A percentile compares a stretch with the other conserved stretches of the same genome.
These are phyloP conservation scores for Cercophora sp. DNA, from an alignment of 495 filamentous ascomycete genomes.

Conservation along the genomic window DNA sequence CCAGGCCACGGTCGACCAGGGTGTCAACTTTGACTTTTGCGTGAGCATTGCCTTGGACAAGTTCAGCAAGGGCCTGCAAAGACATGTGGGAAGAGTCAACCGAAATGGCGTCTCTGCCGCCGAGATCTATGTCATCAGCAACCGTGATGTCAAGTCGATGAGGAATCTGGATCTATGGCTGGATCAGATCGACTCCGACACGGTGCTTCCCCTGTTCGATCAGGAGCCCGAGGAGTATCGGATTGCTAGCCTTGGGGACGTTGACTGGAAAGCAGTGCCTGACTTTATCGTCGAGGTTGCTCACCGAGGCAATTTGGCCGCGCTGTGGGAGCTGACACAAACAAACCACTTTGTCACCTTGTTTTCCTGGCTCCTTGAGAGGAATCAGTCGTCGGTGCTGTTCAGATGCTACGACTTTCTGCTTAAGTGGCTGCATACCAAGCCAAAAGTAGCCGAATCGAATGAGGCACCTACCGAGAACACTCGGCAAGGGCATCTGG, in stretches of 20 bases:
- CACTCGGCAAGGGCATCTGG: background rate
- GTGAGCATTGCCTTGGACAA: constrained; percentile 46
- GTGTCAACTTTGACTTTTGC: constrained; percentile 38
- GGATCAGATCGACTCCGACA: constrained; percentile 41
- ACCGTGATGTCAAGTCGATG: constrained; percentile 45
- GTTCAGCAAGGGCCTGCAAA: constrained; percentile 38
- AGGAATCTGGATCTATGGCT: constrained; percentile 48
- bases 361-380: constrained; percentile 32
- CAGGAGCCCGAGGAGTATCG: constrained; percentile 35
- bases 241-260: constrained; percentile 28
- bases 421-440: constrained; percentile 9
- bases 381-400: constrained; percentile 25
- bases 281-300: constrained; percentile 27
- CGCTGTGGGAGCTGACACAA: constrained; percentile 21
- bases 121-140: constrained; percentile 52
- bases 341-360: constrained; percentile 15
- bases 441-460: background rate
- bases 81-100: constrained; percentile 42
- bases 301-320: constrained; percentile 23
- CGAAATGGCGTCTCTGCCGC: constrained; percentile 38
- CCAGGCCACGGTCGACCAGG: constrained; percentile 37
- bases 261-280: constrained; percentile 31
- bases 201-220: constrained; percentile 44
- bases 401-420: constrained; percentile 23
- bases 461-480: background rate